Conservation (phyloP, 2,329 filamentous ascomycete genomes). For the Hymenoscyphus infarciens region DNA sequence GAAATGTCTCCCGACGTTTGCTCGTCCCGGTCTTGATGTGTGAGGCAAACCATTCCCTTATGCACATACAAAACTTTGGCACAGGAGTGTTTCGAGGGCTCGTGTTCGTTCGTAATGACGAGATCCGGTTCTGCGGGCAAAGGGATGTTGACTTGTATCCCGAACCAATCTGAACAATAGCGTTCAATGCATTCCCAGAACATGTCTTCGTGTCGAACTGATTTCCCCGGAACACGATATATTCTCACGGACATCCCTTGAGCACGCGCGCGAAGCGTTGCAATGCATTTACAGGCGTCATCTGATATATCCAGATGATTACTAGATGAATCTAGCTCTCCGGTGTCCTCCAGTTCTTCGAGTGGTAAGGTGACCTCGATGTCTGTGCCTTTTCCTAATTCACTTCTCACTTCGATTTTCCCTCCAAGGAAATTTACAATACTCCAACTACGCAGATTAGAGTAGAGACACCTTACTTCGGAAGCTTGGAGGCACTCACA, state of each 20-base stretch:
- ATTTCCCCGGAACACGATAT: constrained; percentile 1
- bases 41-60: constrained; percentile 17
- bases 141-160: constrained; percentile 17
- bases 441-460: constrained; percentile 32
- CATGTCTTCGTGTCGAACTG: constrained; percentile 10
- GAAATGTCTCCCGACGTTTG: constrained; percentile 19
- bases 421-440: constrained; percentile 59
- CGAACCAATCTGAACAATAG: constrained; percentile 33
- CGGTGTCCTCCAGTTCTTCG: constrained; percentile 5
- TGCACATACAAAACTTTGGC: constrained; percentile 25
- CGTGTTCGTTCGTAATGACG: constrained; percentile 22
- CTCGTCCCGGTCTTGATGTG: not conserved
- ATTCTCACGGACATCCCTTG: constrained; percentile 23
- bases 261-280: constrained; percentile 17
- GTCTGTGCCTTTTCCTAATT: constrained; percentile 50
- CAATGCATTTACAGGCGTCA: constrained; percentile 22
- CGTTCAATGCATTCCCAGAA: constrained; percentile 28
- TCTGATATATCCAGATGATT: constrained; percentile 6
- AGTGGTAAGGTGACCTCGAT: constrained; percentile 46
- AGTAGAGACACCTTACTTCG: too few relatives aligned
- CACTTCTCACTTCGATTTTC: constrained; percentile 54
- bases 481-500: not conserved
- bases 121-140: constrained; percentile 16
- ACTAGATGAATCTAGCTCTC: not conserved
- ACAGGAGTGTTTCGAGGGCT: constrained; percentile 7